These are phyloP conservation scores for Diaporthe sp. DNA, from an alignment of 2,329 filamentous ascomycete genomes.

Conservation along the genomic window DNA sequence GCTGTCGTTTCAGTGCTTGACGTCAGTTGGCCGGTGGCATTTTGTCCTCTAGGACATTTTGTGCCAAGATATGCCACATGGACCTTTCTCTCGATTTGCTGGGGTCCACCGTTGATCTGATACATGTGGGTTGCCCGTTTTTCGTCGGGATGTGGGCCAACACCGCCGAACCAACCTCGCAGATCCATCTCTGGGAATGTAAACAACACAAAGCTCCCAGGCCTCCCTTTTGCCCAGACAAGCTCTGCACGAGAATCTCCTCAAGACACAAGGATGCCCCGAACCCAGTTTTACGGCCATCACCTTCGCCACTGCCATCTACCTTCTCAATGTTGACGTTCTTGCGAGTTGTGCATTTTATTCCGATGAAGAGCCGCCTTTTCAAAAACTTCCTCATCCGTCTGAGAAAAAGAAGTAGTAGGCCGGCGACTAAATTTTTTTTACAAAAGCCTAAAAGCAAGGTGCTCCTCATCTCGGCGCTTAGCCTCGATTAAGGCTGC, in stretches of 20 bases:
- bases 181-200: not conserved
- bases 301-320: not conserved
- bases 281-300: no score
- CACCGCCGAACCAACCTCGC: conserved; percentile 6
- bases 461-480: not conserved
- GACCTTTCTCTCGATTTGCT: conserved; percentile 1
- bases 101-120: conserved; percentile 12
- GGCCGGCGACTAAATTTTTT: not conserved
- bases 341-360: not conserved
- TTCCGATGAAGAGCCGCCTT: not conserved
- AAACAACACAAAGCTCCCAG: not conserved
- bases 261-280: not conserved
- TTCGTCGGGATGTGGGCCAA: conserved; percentile 11
- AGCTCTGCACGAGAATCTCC: not conserved
- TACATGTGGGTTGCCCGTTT: conserved; percentile 18
- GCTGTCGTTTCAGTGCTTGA: conserved; percentile 9
- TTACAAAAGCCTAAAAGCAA: not conserved
- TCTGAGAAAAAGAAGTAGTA: not conserved
- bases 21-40: not conserved
- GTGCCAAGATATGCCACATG: conserved; percentile 23
- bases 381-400: not conserved
- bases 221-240: not conserved
- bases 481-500: not conserved
- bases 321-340: not conserved
- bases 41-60: not conserved